Base-by-base conservation (phyloP, 495 filamentous ascomycete species). In the Talaromyces adpressus region DNA sequence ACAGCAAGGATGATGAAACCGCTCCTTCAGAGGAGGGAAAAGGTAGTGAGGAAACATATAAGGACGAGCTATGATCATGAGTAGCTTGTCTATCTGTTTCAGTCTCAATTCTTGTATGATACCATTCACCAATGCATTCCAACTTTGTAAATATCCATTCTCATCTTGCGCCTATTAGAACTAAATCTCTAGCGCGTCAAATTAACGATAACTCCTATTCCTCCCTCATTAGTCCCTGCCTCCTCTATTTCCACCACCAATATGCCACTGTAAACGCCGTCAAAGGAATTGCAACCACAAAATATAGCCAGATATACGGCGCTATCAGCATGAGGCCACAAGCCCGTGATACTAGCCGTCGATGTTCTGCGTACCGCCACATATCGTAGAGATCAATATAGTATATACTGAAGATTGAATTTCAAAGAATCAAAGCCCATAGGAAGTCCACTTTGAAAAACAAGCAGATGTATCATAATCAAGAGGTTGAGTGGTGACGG, bases 11-110 rank as follows among this genome's bases (percentile, higher is more conserved):
- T 22, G 41, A 36, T 12, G 45, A 52, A 18, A 27, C 29, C 18
- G 11, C 51, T 16, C 20, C 54, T 22, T 0, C 22, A 16, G 32
- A 16, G 1, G 5, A 59, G 0, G 73, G 76, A 30, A 70, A 70
- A 36, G 81, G 79, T 3, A 81, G 79, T 63, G 73, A 84, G 67
- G 82, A 85, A 71, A 72, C 76, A 6, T 84, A 80, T 61, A 82
- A 82, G 64, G 81, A 86, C 65, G 84, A 86, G 65, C 67, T 85
- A 71, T 86, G 69, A 64, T 32, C 9, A 18, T 23, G 23, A 4
- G 2, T 49, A 11, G 9, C 36, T 53, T 2, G 6, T 23, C 18
- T 53, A 23, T 23, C 20, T 11, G 7, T 14, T 53, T 23, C 4
- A 8, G 18, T 8, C 18, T 53, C n/a, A 53, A 53, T 45, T n/a